Evolutionary conservation across 345 rosid species (phyloP), one percentile per base, ranked within the genome.

Genomic region (Pistacia atlantica): DNA sequence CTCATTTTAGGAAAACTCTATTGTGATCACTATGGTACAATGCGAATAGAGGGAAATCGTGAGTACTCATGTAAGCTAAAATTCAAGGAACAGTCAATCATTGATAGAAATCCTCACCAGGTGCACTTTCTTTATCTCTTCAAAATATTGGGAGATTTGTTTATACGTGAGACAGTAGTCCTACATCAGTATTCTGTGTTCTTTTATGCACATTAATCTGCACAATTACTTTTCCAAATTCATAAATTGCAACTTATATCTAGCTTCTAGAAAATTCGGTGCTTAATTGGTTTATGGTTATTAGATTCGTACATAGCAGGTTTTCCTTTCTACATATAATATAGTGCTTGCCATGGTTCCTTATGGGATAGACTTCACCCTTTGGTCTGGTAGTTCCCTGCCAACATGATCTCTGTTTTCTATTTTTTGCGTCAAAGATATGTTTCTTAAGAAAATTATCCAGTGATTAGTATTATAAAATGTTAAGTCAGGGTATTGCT

Each of bases 71-170:
- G 80, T 54, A 73, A 73, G 71, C 69, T 83, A 6, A 83, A 80
- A 66, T 83, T 82, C 80, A 83, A 83, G 73, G 83, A 83, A 73
- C 83, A 83, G 49, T 82, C 88, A 14, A 85, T 82, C 62, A 82
- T 79, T n/a, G 85, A 82, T 13, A 58, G 82, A 60, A 82, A 82
- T 55, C 85, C 82, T 60, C 85, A 82, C 67, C 84, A 82, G 82
- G 83, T 80, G 70, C 60, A 25, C 12, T 33, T 48, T 57, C 25
- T 46, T 28, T 22, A 3, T 56, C 57, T 62, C 60, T 48, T 14
- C 2, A 31, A 14, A 77, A 48, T 60, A 48, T 49, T 16, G 5
- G 11, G 10, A 59, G 11, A 60, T 1, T 3, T 12, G 16, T 13
- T 25, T 59, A 9, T 42, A 16, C 13, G 11, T 20, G 6, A 22